Conservation (phyloP, 805 yeast genomes). For the Candida anglica region DNA sequence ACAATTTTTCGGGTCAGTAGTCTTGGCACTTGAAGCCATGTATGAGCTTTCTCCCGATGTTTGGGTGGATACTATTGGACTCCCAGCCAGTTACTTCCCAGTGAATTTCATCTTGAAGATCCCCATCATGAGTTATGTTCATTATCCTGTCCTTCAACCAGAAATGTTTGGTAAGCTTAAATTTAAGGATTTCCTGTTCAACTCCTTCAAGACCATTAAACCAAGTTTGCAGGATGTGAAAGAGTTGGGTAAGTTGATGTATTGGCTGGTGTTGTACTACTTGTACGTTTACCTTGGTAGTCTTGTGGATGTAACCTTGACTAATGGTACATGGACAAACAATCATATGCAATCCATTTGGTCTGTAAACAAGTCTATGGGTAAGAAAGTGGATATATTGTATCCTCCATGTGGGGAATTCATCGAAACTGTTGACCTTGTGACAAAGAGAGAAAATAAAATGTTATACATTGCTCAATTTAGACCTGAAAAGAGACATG, state of each 20-base stretch:
- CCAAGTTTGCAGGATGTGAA: slow-evolving; percentile 27
- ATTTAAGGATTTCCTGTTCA: slow-evolving; percentile 13
- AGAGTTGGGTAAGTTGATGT: slow-evolving; percentile 38
- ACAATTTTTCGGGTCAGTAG: slow-evolving; percentile 77
- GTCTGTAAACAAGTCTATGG: slow-evolving; percentile 34
- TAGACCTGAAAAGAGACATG: slow-evolving; percentile 92
- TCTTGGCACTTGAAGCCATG: slow-evolving; percentile 69
- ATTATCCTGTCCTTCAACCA: slow-evolving; percentile 84
- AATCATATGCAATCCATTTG: slow-evolving; percentile 69
- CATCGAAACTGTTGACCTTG: slow-evolving; percentile 9
- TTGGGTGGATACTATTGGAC: slow-evolving; percentile 94
- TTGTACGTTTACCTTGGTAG: slow-evolving; percentile 65
- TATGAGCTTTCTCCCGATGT: slow-evolving; percentile 72
- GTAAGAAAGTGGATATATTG: slow-evolving; percentile 41
- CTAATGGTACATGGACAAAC: slow-evolving; percentile 91
- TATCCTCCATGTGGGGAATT: slow-evolving; percentile 82
- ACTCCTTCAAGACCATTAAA: slow-evolving; percentile 13
- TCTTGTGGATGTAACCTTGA: slow-evolving; percentile 59
- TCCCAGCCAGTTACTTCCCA: slow-evolving; percentile 79
- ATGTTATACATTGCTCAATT: slow-evolving; percentile 81
- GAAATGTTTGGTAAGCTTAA: slow-evolving; percentile 77
- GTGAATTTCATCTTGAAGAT: slow-evolving; percentile 53
- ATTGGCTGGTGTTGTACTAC: slow-evolving; percentile 69
- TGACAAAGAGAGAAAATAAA: slow-evolving; percentile 24
- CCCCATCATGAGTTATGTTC: slow-evolving; percentile 88